A percentile compares a stretch with the other conserved stretches of the same genome.
Evolutionary conservation across 768 basidiomycete species (phyloP).

Genomic region (Amanita exitialis): DNA sequence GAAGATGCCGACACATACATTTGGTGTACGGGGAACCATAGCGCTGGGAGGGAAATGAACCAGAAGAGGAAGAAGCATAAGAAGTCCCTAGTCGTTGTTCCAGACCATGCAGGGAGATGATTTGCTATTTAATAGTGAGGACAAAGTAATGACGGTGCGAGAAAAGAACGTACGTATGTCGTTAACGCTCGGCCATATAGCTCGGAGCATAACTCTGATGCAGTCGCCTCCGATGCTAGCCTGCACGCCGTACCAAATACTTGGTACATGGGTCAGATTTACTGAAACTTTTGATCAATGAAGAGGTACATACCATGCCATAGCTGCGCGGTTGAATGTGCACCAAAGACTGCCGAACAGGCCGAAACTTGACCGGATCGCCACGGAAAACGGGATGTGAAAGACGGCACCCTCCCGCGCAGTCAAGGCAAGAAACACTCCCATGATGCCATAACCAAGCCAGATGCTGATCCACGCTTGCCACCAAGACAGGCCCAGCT

Average conservation of each 20-base stretch:
- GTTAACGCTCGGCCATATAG: conserved; percentile 69
- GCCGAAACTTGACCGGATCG: conserved; percentile 68
- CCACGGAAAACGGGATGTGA: conserved; percentile 68
- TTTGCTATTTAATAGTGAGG: conserved; percentile 36
- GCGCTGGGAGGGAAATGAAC: conserved; percentile 70
- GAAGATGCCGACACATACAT: conserved; percentile 35
- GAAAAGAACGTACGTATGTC: conserved; percentile 40
- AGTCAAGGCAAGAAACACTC: conserved; percentile 67
- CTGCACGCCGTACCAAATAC: conserved; percentile 73
- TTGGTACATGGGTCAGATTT: conserved; percentile 11
- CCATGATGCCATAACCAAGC: conserved; percentile 48
- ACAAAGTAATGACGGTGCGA: not conserved
- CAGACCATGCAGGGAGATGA: conserved; percentile 58
- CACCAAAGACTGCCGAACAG: conserved; percentile 74
- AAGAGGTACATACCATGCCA: conserved; percentile 48
- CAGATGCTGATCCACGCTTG: conserved; percentile 78
- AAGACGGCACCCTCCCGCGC: conserved; percentile 70
- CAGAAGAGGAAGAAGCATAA: conserved; percentile 85
- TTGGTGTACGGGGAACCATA: conserved; percentile 78
- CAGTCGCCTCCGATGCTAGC: conserved; percentile 81
- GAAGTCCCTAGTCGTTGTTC: conserved; percentile 66
- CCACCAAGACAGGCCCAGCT: conserved; percentile 71
- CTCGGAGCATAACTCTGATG: conserved; percentile 59
- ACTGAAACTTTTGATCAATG: not conserved
- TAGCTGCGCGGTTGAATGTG: conserved; percentile 63